Percentiles rank a stretch among this genome's conserved stretches.
Conservation (phyloP, 2,329 filamentous ascomycete species). For the Grosmannia serpens region DNA sequence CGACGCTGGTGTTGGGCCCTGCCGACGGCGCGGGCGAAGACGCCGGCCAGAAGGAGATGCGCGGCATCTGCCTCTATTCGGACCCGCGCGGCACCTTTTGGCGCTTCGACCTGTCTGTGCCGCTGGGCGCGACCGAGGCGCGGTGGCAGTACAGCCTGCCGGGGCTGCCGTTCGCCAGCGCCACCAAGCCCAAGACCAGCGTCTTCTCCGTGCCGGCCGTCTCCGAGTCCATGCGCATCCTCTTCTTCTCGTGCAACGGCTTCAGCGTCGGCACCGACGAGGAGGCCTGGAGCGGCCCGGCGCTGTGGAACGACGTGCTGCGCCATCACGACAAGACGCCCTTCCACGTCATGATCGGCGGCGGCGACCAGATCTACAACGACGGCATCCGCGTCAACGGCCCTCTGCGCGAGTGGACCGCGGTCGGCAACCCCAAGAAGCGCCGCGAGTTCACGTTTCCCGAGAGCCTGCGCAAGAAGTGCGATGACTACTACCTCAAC, state of each 20-base stretch:
- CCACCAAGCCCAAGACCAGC: constrained; percentile 46
- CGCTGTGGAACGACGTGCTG: constrained; percentile 87
- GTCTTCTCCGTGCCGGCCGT: constrained; percentile 76
- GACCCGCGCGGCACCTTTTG: constrained; percentile 72
- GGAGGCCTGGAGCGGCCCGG: constrained; percentile 77
- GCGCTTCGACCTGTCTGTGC: constrained; percentile 74
- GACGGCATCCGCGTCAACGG: constrained; percentile 81
- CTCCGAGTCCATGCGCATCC: constrained; percentile 87
- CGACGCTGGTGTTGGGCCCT: constrained; percentile 44
- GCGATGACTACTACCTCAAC: constrained; percentile 84
- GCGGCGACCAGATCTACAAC: constrained; percentile 94
- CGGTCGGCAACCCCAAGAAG: constrained; percentile 71
- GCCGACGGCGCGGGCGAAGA: constrained; percentile 20
- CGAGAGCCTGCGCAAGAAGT: constrained; percentile 64
- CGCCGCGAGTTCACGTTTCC: constrained; percentile 71
- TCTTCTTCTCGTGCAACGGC: constrained; percentile 98
- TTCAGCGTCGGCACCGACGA: constrained; percentile 84
- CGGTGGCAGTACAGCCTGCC: constrained; percentile 70
- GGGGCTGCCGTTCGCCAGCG: constrained; percentile 41
- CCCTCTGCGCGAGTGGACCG: constrained; percentile 71
- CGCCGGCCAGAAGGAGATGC: constrained; percentile 25
- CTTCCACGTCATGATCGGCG: constrained; percentile 94
- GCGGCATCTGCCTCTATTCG: constrained; percentile 51
- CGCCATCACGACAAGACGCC: constrained; percentile 68
- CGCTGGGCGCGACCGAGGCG: constrained; percentile 58